These are phyloP conservation scores for Delonix regia DNA, from an alignment of 306 rosid genomes.

Conservation along the genomic window DNA sequence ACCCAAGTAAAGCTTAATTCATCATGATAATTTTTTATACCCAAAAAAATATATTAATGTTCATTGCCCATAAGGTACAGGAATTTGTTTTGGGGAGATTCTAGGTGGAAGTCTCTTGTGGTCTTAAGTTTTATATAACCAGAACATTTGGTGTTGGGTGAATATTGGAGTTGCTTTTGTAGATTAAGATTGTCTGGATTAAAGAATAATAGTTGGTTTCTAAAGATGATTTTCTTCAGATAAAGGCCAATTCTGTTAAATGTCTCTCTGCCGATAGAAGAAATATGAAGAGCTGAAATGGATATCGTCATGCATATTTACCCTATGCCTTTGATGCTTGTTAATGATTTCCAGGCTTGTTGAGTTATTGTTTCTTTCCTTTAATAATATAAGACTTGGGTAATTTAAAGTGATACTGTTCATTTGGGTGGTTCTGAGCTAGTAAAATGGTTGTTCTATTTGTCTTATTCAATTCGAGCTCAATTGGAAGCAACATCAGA, in stretches of 20 bases:
- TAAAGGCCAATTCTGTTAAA: background rate
- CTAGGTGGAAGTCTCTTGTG: background rate
- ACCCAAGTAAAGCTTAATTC: conserved; percentile 10
- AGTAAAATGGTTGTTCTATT: background rate
- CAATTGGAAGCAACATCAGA: background rate
- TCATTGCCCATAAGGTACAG: background rate
- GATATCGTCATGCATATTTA: conserved; percentile 17
- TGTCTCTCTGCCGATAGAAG: background rate
- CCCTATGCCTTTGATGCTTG: conserved; percentile 7
- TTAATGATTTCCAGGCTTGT: conserved; percentile 1
- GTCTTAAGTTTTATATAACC: background rate
- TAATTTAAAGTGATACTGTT: too few species aligned
- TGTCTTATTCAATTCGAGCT: background rate
- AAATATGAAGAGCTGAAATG: background rate
- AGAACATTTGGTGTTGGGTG: conserved; percentile 14
- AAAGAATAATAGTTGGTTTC: background rate
- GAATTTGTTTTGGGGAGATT: background rate
- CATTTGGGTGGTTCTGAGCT: background rate
- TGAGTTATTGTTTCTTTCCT: background rate
- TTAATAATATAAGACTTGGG: background rate
- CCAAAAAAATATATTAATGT: background rate
- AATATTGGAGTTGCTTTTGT: background rate
- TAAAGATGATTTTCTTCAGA: background rate
- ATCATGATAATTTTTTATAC: background rate
- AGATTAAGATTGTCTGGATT: conserved; percentile 4